Evolutionary conservation across 768 basidiomycete genomes (phyloP).

Genomic region (Boletus sp.): DNA sequence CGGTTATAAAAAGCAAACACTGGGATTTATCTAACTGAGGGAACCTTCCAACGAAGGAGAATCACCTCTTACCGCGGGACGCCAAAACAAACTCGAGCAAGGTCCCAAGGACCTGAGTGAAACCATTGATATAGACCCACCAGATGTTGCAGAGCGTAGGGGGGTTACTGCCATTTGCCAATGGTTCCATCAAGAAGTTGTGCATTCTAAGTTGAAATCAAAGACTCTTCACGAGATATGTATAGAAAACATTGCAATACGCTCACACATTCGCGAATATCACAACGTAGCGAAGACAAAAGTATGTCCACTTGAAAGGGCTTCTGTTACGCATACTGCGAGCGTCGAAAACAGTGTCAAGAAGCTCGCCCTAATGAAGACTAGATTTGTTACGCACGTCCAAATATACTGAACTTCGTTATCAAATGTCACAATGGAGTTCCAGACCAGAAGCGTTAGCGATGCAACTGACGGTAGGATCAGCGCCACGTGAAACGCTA

Average conservation of each 20-base stretch:
- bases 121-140: conserved; percentile 2
- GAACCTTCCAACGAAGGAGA: neutral
- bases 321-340: conserved; percentile 23
- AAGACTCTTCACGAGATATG: neutral
- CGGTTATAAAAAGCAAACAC: conserved; percentile 22
- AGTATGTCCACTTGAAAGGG: conserved; percentile 30
- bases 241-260: neutral
- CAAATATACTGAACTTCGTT: conserved; percentile 22
- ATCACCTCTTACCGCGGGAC: conserved; percentile 9
- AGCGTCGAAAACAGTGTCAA: neutral
- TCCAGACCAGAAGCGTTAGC: conserved; percentile 15
- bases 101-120: conserved; percentile 8
- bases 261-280: conserved; percentile 23
- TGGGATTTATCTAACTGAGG: neutral
- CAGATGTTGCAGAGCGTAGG: conserved; percentile 11
- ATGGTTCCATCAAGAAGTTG: conserved; percentile 6
- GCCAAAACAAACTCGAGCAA: conserved; percentile 19
- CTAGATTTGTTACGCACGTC: conserved; percentile 1
- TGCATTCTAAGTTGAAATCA: conserved; percentile 10
- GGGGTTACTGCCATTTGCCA: conserved; percentile 13
- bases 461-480: conserved; percentile 11
- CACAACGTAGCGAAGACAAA: conserved; percentile 25
- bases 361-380: neutral
- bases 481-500: neutral
- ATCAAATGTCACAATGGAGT: conserved; percentile 10